These are phyloP conservation scores for Elsinoe fawcettii DNA, from an alignment of 2,329 filamentous ascomycete species.

Conservation along the genomic window DNA sequence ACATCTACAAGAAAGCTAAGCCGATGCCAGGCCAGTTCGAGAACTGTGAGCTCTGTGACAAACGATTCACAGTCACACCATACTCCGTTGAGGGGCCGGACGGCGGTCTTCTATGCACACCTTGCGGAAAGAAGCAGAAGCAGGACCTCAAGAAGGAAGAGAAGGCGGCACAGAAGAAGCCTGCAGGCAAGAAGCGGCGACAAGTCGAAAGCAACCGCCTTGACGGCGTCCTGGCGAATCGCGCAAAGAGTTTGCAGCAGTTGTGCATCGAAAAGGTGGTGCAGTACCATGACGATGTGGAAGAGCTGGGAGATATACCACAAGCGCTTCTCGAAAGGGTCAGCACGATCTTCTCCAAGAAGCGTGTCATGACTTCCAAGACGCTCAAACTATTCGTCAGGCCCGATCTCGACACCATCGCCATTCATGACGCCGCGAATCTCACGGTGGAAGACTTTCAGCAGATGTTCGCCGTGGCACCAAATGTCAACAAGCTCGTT, in stretches of 20 bases:
- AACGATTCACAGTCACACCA: conserved; percentile 85
- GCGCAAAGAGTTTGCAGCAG: conserved; percentile 61
- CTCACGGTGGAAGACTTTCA: conserved; percentile 70
- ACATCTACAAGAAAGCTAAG: conserved; percentile 49
- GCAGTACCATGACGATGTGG: conserved; percentile 55
- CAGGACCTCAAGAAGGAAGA: conserved; percentile 57
- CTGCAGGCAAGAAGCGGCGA: conserved; percentile 55
- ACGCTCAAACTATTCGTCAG: conserved; percentile 45
- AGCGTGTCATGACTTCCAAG: conserved; percentile 48
- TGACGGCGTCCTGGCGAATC: conserved; percentile 60
- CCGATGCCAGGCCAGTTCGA: conserved; percentile 77
- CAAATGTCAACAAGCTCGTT: conserved; percentile 61
- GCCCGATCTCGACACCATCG: conserved; percentile 47
- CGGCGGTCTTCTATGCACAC: conserved; percentile 77
- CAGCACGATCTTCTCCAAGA: conserved; percentile 57
- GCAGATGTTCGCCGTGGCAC: conserved; percentile 68
- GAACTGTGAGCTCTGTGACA: conserved; percentile 77
- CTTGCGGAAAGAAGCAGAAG: conserved; percentile 68
- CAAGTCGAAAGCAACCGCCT: conserved; percentile 77
- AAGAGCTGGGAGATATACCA: conserved; percentile 58
- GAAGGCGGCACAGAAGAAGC: conserved; percentile 51
- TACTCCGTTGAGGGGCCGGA: conserved; percentile 75
- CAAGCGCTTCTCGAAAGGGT: conserved; percentile 49
- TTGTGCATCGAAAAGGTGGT: conserved; percentile 58
- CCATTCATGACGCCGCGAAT: conserved; percentile 53